A percentile compares a stretch with the other conserved stretches of the same genome.
Conservation (phyloP, 2,329 filamentous ascomycete genomes). For the Fusarium sulawesiense region DNA sequence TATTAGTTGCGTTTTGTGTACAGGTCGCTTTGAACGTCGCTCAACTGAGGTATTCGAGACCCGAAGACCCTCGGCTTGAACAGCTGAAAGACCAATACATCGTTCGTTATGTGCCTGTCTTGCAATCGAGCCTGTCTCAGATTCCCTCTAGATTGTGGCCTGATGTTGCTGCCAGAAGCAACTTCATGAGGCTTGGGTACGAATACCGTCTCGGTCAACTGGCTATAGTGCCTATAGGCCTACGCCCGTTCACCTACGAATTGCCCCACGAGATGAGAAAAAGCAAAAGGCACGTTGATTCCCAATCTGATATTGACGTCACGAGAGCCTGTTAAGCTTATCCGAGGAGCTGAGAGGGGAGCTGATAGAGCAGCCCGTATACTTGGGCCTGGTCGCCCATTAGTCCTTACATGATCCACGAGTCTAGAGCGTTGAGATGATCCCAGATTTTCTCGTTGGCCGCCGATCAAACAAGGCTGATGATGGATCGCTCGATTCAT, state of each 20-base stretch:
- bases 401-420: background rate
- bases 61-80: background rate
- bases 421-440: background rate
- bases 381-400: background rate
- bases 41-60: background rate
- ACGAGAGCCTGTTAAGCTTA: background rate
- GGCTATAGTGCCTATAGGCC: constrained; percentile 2
- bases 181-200: constrained; percentile 7
- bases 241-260: constrained; percentile 1
- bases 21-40: background rate
- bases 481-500: constrained; percentile 1
- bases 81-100: constrained; percentile 3
- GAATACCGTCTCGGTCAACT: constrained; percentile 1
- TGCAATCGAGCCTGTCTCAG: constrained; percentile 5
- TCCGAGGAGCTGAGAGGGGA: background rate
- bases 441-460: background rate
- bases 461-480: constrained; percentile 1
- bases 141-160: constrained; percentile 21
- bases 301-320: background rate
- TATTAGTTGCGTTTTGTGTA: background rate
- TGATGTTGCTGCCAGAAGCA: constrained; percentile 30
- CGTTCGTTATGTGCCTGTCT: background rate
- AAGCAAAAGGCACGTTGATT: constrained; percentile 14
- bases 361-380: constrained; percentile 1
- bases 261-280: constrained; percentile 14